phyloP scores from a whole-genome alignment of 495 filamentous ascomycete genomes.

The Neurospora cerealis region DNA sequence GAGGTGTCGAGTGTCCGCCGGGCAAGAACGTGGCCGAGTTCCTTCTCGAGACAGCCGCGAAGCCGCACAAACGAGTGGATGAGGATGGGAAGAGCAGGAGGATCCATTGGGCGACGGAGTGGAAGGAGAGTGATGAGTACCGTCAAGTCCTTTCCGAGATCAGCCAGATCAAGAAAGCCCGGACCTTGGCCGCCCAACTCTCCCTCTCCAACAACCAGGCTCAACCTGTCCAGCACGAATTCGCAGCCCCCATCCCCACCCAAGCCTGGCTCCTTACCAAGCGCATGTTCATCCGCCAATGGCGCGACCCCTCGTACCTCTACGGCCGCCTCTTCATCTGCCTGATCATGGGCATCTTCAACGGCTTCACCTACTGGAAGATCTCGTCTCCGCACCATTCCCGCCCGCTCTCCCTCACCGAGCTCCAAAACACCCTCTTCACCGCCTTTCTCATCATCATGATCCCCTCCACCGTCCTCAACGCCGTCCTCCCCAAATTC shows the following conservation, averaged over 20 bases:
- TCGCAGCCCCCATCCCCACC: conserved; percentile 22
- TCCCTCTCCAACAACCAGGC: conserved; percentile 28
- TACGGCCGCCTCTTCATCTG: conserved; percentile 53
- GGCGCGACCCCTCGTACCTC: conserved; percentile 68
- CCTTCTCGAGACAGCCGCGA: conserved; percentile 71
- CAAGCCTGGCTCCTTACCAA: conserved; percentile 41
- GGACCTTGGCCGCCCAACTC: conserved; percentile 17
- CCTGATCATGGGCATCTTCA: conserved; percentile 52
- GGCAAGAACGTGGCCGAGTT: conserved; percentile 74
- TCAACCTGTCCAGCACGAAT: conserved; percentile 15
- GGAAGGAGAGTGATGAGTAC: conserved; percentile 63
- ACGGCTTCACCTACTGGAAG: conserved; percentile 81
- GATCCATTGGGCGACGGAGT: conserved; percentile 72
- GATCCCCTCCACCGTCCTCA: conserved; percentile 59
- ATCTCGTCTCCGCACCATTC: conserved; percentile 19
- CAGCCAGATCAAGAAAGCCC: conserved; percentile 44
- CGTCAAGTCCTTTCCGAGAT: conserved; percentile 57
- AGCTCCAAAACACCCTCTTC: conserved; percentile 79
- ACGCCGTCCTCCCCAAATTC: conserved; percentile 77
- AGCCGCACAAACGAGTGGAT: conserved; percentile 54
- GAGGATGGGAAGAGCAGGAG: conserved; percentile 38
- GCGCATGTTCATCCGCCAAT: conserved; percentile 70
- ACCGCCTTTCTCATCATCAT: conserved; percentile 64
- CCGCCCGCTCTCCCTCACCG: conserved; percentile 29
- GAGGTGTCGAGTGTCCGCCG: conserved; percentile 59